These are phyloP conservation scores for Aegilops tauschii DNA, from an alignment of 176 grass and related monocot species.

Conservation along the genomic window DNA sequence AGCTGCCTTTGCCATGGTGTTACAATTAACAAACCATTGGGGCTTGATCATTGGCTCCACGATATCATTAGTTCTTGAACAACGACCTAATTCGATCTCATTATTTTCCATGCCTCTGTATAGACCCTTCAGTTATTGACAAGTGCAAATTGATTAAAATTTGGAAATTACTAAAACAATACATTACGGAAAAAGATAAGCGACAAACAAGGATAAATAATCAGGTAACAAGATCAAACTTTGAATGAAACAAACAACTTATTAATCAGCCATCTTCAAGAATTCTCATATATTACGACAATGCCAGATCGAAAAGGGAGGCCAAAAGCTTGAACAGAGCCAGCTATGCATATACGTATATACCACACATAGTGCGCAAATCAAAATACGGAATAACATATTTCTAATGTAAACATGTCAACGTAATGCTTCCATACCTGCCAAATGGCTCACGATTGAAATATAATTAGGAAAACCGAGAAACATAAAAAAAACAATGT, in stretches of 20 bases:
- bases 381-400: background rate
- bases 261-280: background rate
- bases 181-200: constrained; percentile 12
- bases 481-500: background rate
- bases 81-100: constrained; percentile 89
- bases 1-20: constrained; percentile 73
- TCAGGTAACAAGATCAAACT: background rate
- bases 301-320: constrained; percentile 4
- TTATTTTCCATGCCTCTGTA: constrained; percentile 83
- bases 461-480: background rate
- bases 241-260: background rate
- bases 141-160: constrained; percentile 18
- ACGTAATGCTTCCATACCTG: background rate
- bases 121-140: constrained; percentile 52
- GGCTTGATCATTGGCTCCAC: constrained; percentile 94
- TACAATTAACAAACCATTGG: constrained; percentile 93
- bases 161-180: constrained; percentile 1
- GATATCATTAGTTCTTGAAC: constrained; percentile 89
- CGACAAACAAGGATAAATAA: background rate
- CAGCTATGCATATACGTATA: background rate
- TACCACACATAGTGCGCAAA: background rate
- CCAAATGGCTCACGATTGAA: background rate
- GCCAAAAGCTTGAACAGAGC: background rate
- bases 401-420: background rate
- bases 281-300: background rate